Conservation (phyloP, 331 rosid genomes). For the Dryas integrifolia region DNA sequence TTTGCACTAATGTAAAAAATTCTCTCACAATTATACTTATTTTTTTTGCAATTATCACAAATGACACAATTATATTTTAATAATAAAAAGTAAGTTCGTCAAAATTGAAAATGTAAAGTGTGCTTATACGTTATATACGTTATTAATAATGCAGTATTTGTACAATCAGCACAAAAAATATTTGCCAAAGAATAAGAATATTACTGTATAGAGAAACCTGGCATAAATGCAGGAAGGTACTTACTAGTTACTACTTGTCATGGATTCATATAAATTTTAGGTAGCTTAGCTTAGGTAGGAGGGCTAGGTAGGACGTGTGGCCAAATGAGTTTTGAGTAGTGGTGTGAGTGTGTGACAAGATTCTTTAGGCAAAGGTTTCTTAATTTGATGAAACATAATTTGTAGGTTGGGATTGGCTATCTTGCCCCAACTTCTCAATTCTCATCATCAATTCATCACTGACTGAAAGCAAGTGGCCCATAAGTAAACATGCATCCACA, state of each 20-base stretch:
- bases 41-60: too few species aligned
- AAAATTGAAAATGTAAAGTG: too few species aligned
- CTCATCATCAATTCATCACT: not conserved
- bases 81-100: too few species aligned
- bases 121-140: too few species aligned
- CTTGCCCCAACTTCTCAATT: not conserved
- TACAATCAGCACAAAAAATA: too few species aligned
- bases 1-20: too few species aligned
- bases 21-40: too few species aligned
- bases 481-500: not conserved
- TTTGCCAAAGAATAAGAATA: not conserved
- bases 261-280: not conserved
- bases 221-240: not conserved
- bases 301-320: not conserved
- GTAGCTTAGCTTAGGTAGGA: not conserved
- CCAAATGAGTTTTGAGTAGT: not conserved
- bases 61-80: too few species aligned
- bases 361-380: conserved; percentile 9
- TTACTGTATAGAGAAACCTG: not conserved
- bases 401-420: conserved; percentile 13
- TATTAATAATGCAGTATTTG: too few species aligned
- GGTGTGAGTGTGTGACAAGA: not conserved
- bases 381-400: conserved; percentile 16
- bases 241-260: not conserved
- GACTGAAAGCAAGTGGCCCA: conserved; percentile 28